Base-by-base conservation (phyloP, 495 filamentous ascomycete genomes). In the Rhypophila decipiens region DNA sequence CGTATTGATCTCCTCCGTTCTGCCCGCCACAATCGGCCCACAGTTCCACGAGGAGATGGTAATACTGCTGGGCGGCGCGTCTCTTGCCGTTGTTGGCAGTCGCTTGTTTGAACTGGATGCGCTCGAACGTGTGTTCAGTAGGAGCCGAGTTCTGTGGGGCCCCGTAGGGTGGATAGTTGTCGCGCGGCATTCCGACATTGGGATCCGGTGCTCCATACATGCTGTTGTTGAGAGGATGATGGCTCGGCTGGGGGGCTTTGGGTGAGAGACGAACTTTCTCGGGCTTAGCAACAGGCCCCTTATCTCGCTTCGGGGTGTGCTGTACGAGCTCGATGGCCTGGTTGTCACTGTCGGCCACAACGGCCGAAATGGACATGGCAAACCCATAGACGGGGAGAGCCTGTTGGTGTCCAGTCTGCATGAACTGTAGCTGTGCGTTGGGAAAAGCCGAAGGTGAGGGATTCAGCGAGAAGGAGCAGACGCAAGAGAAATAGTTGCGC, bases 11-110 rank as follows among this genome's bases (percentile, higher is more conserved):
- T 4, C 36, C 19, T 34, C 65, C 52, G 38, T 47, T 65, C 35
- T 74, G 68, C 42, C 53, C 58, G 5, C 75, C 71, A 7, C 93
- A 71, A 52, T 96, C 86, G 20, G 85, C 91, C 55, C 82, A 88
- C 2, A 97, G 79, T 60, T 96, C 90, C 1, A 96, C 85, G 23
- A 96, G 78, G 23, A 97, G 74, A 53, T 94, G 90, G 61, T 95
- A 97, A 61, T 88, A 96, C 56, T 96, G 91, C 61, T 96, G 91
- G 10, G 87, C 86, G 0, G 91, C 89, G 37, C 91, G 74, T 44
- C 91, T 74, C 60, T 96, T 96, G 19, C 91, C 91, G 51, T 97
- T 97, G 69, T 97, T 97, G 3, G 90, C 89, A 1, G 91, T 97
- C 2, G 91, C 93, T 42, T 86, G 87, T 61, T 95, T 95, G 74